Conservation (phyloP, 1,284 basidiomycete species). For the Moniliophthora roreri region DNA sequence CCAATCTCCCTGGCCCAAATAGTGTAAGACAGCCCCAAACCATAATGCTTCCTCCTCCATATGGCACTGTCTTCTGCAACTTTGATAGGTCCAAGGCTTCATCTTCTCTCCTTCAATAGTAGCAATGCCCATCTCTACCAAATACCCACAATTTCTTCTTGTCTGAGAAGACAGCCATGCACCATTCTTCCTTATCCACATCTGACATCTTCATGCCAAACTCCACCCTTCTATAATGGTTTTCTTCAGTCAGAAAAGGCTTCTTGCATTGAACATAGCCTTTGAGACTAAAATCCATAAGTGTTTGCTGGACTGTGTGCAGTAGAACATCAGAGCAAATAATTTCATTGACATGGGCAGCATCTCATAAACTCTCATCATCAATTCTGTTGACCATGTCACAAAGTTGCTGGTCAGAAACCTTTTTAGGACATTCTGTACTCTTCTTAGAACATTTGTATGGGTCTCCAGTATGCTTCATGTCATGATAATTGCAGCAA, state of each 20-base stretch:
- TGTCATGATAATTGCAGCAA: too few species aligned
- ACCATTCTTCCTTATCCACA: background rate
- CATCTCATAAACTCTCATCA: background rate
- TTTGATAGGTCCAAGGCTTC: slow-evolving; percentile 14
- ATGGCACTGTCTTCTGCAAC: slow-evolving; percentile 20
- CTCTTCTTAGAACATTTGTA: too few species aligned
- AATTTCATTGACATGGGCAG: background rate
- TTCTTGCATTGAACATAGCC: background rate
- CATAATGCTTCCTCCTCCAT: slow-evolving; percentile 24
- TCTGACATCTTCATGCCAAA: too few species aligned
- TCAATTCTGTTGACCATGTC: background rate
- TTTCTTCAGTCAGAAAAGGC: background rate
- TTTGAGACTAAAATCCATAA: background rate
- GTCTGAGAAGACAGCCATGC: slow-evolving; percentile 9
- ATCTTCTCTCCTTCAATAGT: slow-evolving; percentile 18
- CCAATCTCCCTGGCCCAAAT: slow-evolving; percentile 15
- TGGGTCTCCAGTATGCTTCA: too few species aligned
- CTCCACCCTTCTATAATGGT: background rate
- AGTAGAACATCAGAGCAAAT: background rate
- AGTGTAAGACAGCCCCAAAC: slow-evolving; percentile 20
- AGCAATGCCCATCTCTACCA: slow-evolving; percentile 22
- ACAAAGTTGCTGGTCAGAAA: background rate
- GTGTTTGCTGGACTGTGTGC: background rate
- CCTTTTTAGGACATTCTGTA: too few species aligned
- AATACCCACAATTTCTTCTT: slow-evolving; percentile 24